phyloP scores from a whole-genome alignment of 2,329 filamentous ascomycete genomes.

The Colletotrichum graminicola region DNA sequence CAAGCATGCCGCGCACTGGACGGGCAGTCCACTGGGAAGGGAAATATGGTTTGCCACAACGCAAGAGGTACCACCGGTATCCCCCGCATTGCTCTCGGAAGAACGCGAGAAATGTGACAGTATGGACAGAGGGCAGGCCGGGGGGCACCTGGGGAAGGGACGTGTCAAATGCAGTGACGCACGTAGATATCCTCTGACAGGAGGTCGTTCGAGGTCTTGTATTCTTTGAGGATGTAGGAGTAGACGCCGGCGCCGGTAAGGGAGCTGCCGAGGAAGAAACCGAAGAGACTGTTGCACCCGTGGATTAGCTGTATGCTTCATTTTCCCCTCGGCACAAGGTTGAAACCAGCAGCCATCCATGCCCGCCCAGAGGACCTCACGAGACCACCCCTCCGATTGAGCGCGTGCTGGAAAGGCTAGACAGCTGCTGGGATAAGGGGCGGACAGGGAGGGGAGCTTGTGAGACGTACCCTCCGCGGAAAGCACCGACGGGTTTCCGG shows the following conservation, averaged over 20 bases:
- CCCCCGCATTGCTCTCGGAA: conserved; percentile 18
- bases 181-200: conserved; percentile 97
- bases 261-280: conserved; percentile 88
- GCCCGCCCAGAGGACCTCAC: background rate
- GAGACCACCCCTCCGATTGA: conserved; percentile 20
- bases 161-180: conserved; percentile 64
- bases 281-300: conserved; percentile 75
- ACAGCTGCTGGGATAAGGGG: background rate
- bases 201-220: conserved; percentile 92
- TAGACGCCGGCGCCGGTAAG: conserved; percentile 86
- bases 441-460: background rate
- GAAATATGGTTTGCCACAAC: background rate
- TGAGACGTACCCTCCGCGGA: conserved; percentile 69
- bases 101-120: background rate
- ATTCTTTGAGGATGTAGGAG: conserved; percentile 93
- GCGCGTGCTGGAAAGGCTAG: background rate
- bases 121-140: background rate
- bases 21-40: conserved; percentile 21
- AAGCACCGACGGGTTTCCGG: conserved; percentile 70
- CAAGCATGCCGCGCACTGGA: conserved; percentile 14
- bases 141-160: conserved; percentile 16
- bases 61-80: conserved; percentile 9
- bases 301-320: conserved; percentile 15
- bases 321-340: background rate
- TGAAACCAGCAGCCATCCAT: background rate